Percentiles rank a stretch among this genome's conserved stretches.
phyloP scores from a whole-genome alignment of 129 eudicot genomes.

The Rutidosis leptorrhynchoides region DNA sequence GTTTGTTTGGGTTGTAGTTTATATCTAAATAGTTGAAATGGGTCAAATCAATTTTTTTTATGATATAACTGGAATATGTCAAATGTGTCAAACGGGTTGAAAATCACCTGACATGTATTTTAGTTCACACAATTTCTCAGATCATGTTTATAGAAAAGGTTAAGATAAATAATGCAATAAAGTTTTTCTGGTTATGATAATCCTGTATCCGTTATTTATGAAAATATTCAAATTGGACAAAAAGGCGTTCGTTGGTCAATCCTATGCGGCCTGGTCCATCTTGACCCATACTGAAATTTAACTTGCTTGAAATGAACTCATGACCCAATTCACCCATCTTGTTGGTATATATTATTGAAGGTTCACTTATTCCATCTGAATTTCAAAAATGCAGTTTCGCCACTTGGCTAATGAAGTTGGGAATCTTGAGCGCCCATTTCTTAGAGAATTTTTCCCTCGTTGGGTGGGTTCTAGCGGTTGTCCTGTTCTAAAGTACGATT shows the following conservation, averaged over 20 bases:
- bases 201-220: background rate
- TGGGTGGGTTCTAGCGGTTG: slow-evolving; percentile 97
- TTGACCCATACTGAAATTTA: background rate
- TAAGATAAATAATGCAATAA: background rate
- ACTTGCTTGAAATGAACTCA: background rate
- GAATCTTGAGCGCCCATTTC: slow-evolving; percentile 98
- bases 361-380: background rate
- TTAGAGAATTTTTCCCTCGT: slow-evolving; percentile 89
- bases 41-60: background rate
- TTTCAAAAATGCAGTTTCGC: slow-evolving; percentile 64
- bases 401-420: slow-evolving; percentile 93
- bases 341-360: background rate
- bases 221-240: background rate
- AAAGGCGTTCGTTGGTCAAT: background rate
- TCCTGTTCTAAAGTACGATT: slow-evolving; percentile 77
- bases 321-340: background rate
- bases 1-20: background rate
- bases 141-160: background rate
- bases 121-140: background rate
- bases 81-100: background rate
- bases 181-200: background rate
- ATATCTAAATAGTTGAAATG: background rate
- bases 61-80: background rate
- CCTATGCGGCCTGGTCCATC: background rate
- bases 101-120: background rate